Base-by-base conservation (phyloP, 2,329 filamentous ascomycete species). In the Pseudopyricularia javanii region DNA sequence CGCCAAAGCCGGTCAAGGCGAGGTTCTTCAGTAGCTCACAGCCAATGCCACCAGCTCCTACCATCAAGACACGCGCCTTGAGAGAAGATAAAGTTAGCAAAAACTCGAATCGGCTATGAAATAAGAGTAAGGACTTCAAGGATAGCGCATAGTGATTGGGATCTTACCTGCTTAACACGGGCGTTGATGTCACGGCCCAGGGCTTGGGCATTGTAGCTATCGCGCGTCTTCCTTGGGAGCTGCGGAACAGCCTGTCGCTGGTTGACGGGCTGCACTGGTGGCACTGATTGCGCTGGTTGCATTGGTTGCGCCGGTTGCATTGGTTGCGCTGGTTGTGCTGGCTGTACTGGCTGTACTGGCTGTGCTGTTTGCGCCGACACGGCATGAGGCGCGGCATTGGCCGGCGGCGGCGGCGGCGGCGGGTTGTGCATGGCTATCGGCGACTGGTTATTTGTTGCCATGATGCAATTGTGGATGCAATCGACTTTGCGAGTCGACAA, bases 1-100 rank as follows among this genome's bases (percentile, higher is more conserved):
- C 87, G 59, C 89, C 89, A 61, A 95, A 98, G 59, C 91, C 91
- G 45, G 84, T 86, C 49, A 95, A 83, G 47, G 91, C 89, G 54
- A 98, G 82, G 68, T 97, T 95, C 75, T 98, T 98, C 58, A 98
- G 81, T 7, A 98, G 78, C 71, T 98, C 93, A 71, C 93, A 98
- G 61, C 93, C 93, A 64, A 98, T 98, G 57, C 93, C 93, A 56
- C 93, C 93, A 53, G 93, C 93, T 62, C 93, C 93, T 54, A 98
- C 91, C 75, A 98, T 89, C 54, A 98, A 77, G 52, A 96, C 85
- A 57, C 85, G 86, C 56, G 89, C 80, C 90, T 95, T 70, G 22
- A 40, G 4, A 9, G 4, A 4, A n/a, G n/a, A n/a, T n/a, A n/a
- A n/a, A n/a, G n/a, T 20, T 20, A 22, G 24, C 2, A 43, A 24